Percentiles rank a stretch among this genome's conserved stretches.
These are phyloP conservation scores for Bruguiera sexangula DNA, from an alignment of 345 rosid genomes.

Conservation along the genomic window DNA sequence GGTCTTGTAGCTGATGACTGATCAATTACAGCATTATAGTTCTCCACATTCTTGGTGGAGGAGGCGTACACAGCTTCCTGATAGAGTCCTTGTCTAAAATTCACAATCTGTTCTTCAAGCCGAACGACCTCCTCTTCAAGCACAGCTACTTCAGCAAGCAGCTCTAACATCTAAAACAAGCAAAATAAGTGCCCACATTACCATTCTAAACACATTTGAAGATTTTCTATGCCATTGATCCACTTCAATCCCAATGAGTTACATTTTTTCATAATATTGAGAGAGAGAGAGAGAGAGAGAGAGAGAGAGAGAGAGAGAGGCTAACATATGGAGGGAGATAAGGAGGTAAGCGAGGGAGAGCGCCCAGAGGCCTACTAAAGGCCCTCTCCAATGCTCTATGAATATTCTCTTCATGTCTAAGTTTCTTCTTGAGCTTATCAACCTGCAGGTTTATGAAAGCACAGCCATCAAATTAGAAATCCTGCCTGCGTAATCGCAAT, in stretches of 20 bases:
- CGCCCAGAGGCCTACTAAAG: conserved; percentile 81
- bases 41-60: conserved; percentile 61
- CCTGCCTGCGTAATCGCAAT: background rate
- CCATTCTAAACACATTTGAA: conserved; percentile 4
- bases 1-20: conserved; percentile 46
- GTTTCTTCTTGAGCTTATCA: conserved; percentile 78
- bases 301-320: conserved; percentile 13
- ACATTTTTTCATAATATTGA: no score
- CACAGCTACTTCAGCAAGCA: conserved; percentile 28
- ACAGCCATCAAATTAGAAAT: conserved; percentile 12
- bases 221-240: background rate
- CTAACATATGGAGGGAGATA: conserved; percentile 80
- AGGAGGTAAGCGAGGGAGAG: conserved; percentile 91
- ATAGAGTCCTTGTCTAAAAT: conserved; percentile 38
- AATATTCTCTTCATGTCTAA: conserved; percentile 74
- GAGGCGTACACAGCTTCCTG: conserved; percentile 76
- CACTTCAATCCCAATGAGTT: background rate
- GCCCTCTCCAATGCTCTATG: conserved; percentile 90
- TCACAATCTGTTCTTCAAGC: conserved; percentile 26
- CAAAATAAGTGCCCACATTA: background rate
- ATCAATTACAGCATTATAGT: conserved; percentile 39
- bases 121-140: conserved; percentile 28
- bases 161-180: conserved; percentile 21
- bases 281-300: conserved; percentile 1
- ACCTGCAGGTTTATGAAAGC: conserved; percentile 44